Evolutionary conservation across 345 rosid species (phyloP).

Genomic region (Cochlearia excelsa): DNA sequence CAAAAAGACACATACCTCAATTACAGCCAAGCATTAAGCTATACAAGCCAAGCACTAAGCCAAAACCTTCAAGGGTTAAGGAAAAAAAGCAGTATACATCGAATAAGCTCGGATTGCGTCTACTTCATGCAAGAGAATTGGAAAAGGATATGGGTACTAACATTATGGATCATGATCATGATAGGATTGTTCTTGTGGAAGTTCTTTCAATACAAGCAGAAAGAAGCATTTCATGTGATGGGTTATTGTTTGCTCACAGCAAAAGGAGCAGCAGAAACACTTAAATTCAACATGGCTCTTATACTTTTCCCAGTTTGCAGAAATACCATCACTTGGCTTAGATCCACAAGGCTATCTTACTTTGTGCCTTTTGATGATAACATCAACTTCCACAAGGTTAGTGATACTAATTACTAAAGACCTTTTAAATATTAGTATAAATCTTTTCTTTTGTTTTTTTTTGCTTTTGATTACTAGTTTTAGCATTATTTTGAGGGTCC

Average conservation of each 20-base stretch:
- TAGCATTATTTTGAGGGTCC: slow-evolving; percentile 40
- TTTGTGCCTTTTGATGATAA: slow-evolving; percentile 93
- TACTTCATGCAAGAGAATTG: slow-evolving; percentile 85
- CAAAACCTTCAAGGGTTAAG: slow-evolving; percentile 94
- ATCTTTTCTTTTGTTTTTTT: background rate
- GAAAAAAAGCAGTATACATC: slow-evolving; percentile 47
- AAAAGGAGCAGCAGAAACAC: slow-evolving; percentile 94
- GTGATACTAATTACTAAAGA: slow-evolving; percentile 3
- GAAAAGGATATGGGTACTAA: slow-evolving; percentile 88
- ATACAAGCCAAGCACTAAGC: slow-evolving; percentile 97
- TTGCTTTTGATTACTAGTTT: slow-evolving; percentile 36
- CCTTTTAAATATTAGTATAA: background rate
- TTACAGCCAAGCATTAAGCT: slow-evolving; percentile 94
- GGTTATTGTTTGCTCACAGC: slow-evolving; percentile 92
- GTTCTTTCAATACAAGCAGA: slow-evolving; percentile 75
- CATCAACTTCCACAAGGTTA: slow-evolving; percentile 97
- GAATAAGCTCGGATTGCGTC: slow-evolving; percentile 48
- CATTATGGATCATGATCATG: slow-evolving; percentile 80
- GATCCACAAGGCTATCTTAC: slow-evolving; percentile 72
- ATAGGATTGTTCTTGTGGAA: slow-evolving; percentile 85
- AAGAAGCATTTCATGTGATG: slow-evolving; percentile 66
- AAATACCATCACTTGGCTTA: slow-evolving; percentile 92
- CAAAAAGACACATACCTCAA: slow-evolving; percentile 94
- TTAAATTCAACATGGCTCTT: slow-evolving; percentile 95
- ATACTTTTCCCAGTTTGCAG: slow-evolving; percentile 93